Percentiles rank a stretch among this genome's conserved stretches.
Evolutionary conservation across 2,329 filamentous ascomycete species (phyloP).

Genomic region (Clarireedia homoeocarpa): DNA sequence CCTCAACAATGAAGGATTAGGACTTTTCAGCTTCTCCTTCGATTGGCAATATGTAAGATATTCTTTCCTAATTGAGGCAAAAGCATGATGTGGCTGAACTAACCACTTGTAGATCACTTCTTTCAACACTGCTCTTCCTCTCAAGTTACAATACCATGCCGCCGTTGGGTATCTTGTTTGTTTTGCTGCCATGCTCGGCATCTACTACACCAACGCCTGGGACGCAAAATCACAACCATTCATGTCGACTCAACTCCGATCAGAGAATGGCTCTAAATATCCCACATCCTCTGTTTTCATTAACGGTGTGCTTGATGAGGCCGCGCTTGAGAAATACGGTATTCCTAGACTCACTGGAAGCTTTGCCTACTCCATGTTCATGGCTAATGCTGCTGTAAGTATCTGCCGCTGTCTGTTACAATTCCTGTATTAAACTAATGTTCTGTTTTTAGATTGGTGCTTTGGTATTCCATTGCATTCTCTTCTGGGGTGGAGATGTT

Average conservation of each 20-base stretch:
- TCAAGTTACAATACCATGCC: conserved; percentile 41
- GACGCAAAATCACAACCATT: conserved; percentile 35
- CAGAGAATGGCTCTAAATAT: conserved; percentile 33
- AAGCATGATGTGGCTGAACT: not conserved
- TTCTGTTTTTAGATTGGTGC: conserved; percentile 41
- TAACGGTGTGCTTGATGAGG: conserved; percentile 35
- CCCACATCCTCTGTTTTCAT: conserved; percentile 35
- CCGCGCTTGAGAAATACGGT: conserved; percentile 36
- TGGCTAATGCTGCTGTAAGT: conserved; percentile 48
- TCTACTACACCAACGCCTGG: conserved; percentile 39
- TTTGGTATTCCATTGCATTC: conserved; percentile 40
- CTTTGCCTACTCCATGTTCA: conserved; percentile 47
- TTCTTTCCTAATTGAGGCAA: conserved; percentile 6
- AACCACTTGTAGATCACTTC: conserved; percentile 41
- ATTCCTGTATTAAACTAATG: no score
- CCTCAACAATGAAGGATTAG: conserved; percentile 37
- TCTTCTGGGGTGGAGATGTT: conserved; percentile 51
- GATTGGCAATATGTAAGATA: conserved; percentile 41
- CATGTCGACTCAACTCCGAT: conserved; percentile 36
- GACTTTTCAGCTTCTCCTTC: conserved; percentile 35
- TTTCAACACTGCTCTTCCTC: conserved; percentile 43
- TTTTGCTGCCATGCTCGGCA: conserved; percentile 39
- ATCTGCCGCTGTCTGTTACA: no score
- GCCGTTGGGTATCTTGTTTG: conserved; percentile 41
- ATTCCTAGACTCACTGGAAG: conserved; percentile 40